Evolutionary conservation across 208 protist species (phyloP), one percentile per base, ranked within the genome.

Genomic region (Endotrypanum monterogeii): DNA sequence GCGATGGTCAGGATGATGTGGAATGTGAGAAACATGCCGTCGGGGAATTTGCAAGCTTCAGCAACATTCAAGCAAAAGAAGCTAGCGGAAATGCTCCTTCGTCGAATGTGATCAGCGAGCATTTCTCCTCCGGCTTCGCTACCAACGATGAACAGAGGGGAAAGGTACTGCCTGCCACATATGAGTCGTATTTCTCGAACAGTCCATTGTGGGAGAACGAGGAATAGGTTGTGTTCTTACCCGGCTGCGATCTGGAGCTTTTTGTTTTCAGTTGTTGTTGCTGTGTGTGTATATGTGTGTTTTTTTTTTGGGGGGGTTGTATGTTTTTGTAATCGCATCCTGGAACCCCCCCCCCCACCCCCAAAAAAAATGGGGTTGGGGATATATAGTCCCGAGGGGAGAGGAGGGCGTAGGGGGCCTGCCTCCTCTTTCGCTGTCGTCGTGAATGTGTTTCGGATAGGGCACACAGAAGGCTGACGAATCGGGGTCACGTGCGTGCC

Each of bases 41-140:
- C n/a, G 66, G 73, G 60, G 71, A 62, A 41, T 46, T 73, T 32
- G 56, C 62, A 28, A 69, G 67, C 39, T 76, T 72, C 62, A 80
- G 76, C 55, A 80, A 75, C 51, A n/a, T 67, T 39, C 70, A 55
- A 28, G 60, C 60, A 46, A 61, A 70, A 20, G 69, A 62, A 30
- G 23, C 12, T 23, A 68, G 63, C 39, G 54, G 35, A 11, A 20
- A 54, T 1, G 20, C 32, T 20, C 68, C 74, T 5, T 39, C 28
- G 7, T 8, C 30, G 18, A 51, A 35, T 7, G 52, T 20, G 1
- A 65, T 50, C 66, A 11, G 48, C 23, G 32, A 3, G 16, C 50
- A 25, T 48, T 12, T 50, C 48, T 50, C 25, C 12, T 11, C 63
- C 23, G 39, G 28, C 7, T 25, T 28, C 3, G 28, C 28, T 16